Evolutionary conservation across 2,329 filamentous ascomycete species (phyloP), one percentile per base, ranked within the genome.

Genomic region (Penicillium sp.): DNA sequence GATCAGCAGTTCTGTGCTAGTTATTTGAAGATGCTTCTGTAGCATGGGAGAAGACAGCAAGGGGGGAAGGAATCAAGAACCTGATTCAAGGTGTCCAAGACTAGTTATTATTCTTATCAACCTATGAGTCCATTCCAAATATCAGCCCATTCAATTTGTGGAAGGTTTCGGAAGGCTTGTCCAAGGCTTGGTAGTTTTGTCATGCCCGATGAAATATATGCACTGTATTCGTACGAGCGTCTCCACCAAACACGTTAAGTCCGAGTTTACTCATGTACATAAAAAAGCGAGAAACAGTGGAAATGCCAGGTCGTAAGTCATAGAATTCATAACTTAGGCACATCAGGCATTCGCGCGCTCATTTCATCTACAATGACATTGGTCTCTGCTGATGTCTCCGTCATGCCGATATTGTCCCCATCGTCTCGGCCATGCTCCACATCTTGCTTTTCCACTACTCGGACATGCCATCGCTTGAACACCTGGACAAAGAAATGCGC

Each of bases 401-500:
- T 15, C 47, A 59, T 51, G 7, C 45, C 49, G 18, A 49, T 28
- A 23, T 50, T 58, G 25, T 15, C n/a, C 27, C 50, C 54, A 15
- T 50, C 50, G 0, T 15, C 29, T 5, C 10, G 24, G 9, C 27
- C 24, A 5, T 44, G 31, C 27, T 56, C 53, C 13, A 47, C 8
- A 28, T 63, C 58, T 23, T 51, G 41, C 37, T 58, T 59, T 46
- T 57, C 51, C 4, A 52, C 39, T 27, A 62, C 18, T 32, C 56
- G 55, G 20, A 48, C 35, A 38, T 56, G 54, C 70, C 70, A 72
- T 51, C 61, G 50, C 38, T 54, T 55, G 44, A 72, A 66, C 15
- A 68, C 48, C 55, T 68, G 60, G 29, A 72, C 68, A 53, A 72
- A 68, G 38, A 71, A 66, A 57, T 70, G 65, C 9, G 69, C 70